Base-by-base conservation (phyloP, 129 eudicot genomes). In the Helichrysum umbraculigerum region DNA sequence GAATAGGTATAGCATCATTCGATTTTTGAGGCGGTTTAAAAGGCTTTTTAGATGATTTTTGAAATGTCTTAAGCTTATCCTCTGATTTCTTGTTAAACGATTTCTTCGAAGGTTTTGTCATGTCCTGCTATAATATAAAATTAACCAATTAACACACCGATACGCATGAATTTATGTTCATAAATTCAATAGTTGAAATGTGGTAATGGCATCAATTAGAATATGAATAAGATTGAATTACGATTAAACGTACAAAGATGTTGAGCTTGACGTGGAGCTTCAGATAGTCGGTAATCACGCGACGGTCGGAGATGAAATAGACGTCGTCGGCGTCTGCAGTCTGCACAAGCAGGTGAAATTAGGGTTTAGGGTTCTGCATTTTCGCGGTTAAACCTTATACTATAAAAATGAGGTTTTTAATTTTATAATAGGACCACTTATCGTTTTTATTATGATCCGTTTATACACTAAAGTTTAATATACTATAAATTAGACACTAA, bases 21-120 rank as follows among this genome's bases (percentile, higher is more conserved):
- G 81, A 30, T 62, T 83, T 81, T 56, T 71, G 54, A 19, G 52
- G 56, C 6, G 78, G 84, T 74, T 85, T 87, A 44, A 87, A 85
- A 32, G 85, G 82, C 64, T 78, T 78, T 71, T 83, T 78, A 15
- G 84, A 80, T 28, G 82, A 72, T 59, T 81, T 87, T n/a, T 78
- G 86, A 61, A 71, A 65, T 10, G 79, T 81, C n/a, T 83, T 83
- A 0, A 73, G 69, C 58, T 47, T 72, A 67, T 73, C 73, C 5
- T 83, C 78, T 20, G 85, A 29, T n/a, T 83, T 86, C 76, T 61
- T 81, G 28, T 71, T 74, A 4, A 47, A 60, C 25, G 78, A 62
- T 72, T 87, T 89, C 72, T 81, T 87, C 0, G 81, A 68, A 29
- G 88, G 90, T 51, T 83, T 87, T 39, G 79, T 86, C 92, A 90